Evolutionary conservation across 352 stramenopile genomes (phyloP).

Genomic region (Phytopythium mirpurense): DNA sequence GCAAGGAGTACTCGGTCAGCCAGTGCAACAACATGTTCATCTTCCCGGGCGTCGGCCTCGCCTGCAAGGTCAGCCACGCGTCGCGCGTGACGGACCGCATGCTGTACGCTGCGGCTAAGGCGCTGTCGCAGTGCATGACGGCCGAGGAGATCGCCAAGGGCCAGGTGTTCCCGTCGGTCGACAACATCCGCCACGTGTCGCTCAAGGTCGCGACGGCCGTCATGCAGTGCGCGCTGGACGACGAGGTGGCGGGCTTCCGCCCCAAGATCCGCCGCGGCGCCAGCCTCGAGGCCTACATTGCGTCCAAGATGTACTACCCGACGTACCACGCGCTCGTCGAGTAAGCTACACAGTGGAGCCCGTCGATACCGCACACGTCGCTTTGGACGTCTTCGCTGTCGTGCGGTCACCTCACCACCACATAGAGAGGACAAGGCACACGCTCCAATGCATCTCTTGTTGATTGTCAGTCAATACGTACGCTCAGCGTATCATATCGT

Average conservation of each 20-base stretch:
- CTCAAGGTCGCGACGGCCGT: slow-evolving; percentile 92
- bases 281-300: slow-evolving; percentile 87
- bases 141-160: slow-evolving; percentile 90
- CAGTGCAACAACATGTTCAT: slow-evolving; percentile 98
- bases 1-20: slow-evolving; percentile 69
- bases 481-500: too few relatives aligned
- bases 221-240: slow-evolving; percentile 84
- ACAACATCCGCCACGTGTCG: slow-evolving; percentile 91
- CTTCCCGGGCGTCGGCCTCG: slow-evolving; percentile 95
- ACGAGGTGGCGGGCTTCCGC: slow-evolving; percentile 81
- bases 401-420: too few relatives aligned
- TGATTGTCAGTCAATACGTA: too few relatives aligned
- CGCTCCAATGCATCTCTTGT: too few relatives aligned
- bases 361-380: too few relatives aligned
- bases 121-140: slow-evolving; percentile 90
- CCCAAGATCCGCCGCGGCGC: slow-evolving; percentile 59
- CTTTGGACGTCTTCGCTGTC: background rate
- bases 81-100: slow-evolving; percentile 90
- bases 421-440: too few relatives aligned
- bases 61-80: slow-evolving; percentile 78
- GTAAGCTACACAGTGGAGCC: too few relatives aligned
- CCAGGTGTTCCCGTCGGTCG: slow-evolving; percentile 93
- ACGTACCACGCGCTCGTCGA: slow-evolving; percentile 92
- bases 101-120: slow-evolving; percentile 93
- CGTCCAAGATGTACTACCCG: slow-evolving; percentile 94